Evolutionary conservation across 1,139 yeast genomes (phyloP).

Genomic region (Eremothecium cymbalariae): DNA sequence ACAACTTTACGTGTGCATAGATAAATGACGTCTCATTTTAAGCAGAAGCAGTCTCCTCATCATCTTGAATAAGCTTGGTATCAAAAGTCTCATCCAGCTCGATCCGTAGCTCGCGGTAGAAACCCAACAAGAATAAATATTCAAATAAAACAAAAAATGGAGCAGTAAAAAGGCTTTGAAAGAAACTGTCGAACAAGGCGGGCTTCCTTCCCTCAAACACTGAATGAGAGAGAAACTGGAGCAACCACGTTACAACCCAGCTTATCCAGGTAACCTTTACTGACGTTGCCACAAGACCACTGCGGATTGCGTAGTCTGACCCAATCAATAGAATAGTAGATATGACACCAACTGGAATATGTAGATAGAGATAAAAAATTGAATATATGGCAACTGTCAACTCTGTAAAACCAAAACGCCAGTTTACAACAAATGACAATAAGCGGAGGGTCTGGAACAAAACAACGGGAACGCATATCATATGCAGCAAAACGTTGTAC

Average conservation of each 20-base stretch:
- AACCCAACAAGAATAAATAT: conserved; percentile 59
- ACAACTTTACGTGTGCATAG: too few relatives aligned
- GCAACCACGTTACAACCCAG: conserved; percentile 60
- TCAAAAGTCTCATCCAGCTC: conserved; percentile 38
- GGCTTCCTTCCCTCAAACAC: conserved; percentile 77
- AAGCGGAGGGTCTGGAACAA: conserved; percentile 47
- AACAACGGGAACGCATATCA: conserved; percentile 73
- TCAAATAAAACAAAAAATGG: conserved; percentile 87
- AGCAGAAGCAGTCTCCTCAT: too few relatives aligned
- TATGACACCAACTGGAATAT: conserved; percentile 37
- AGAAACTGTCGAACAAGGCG: conserved; percentile 71
- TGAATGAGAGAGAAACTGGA: conserved; percentile 89
- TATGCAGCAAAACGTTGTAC: conserved; percentile 67
- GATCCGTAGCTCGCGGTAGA: conserved; percentile 45
- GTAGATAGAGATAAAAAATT: conserved; percentile 38
- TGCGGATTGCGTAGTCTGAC: conserved; percentile 18
- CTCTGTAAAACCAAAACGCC: conserved; percentile 31
- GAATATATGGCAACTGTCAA: conserved; percentile 35
- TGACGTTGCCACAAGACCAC: conserved; percentile 11
- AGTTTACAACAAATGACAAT: conserved; percentile 33
- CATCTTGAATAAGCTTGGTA: conserved; percentile 1
- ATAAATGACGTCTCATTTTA: too few relatives aligned
- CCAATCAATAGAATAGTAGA: conserved; percentile 34
- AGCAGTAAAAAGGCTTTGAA: conserved; percentile 82
- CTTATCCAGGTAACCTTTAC: conserved; percentile 20